phyloP scores from a whole-genome alignment of 2,329 filamentous ascomycete genomes.

The Colletotrichum sublineola region DNA sequence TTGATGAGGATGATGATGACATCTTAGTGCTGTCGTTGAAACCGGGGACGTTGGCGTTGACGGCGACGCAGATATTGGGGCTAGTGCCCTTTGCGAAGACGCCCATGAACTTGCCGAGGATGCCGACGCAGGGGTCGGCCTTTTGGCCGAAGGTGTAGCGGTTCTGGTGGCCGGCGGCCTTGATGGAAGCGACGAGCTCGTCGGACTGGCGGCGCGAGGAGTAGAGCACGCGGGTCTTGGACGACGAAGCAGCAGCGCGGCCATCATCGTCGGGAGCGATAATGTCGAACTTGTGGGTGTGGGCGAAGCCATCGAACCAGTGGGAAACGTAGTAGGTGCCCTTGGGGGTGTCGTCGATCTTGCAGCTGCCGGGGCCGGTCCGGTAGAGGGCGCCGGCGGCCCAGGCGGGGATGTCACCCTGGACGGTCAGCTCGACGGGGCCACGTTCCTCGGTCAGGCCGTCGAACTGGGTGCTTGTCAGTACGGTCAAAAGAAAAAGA shows the following conservation, averaged over 20 bases:
- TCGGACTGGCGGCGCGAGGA: conserved; percentile 79
- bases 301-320: conserved; percentile 85
- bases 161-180: conserved; percentile 68
- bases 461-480: conserved; percentile 68
- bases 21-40: conserved; percentile 22
- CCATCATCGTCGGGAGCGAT: conserved; percentile 50
- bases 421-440: conserved; percentile 73
- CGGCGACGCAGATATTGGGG: conserved; percentile 75
- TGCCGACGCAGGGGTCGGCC: conserved; percentile 78
- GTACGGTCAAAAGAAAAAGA: not conserved
- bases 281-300: conserved; percentile 81
- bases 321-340: conserved; percentile 75
- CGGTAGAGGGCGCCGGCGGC: conserved; percentile 80
- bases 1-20: not conserved
- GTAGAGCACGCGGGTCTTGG: conserved; percentile 68
- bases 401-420: conserved; percentile 78
- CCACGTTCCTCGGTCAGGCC: conserved; percentile 74
- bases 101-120: conserved; percentile 80
- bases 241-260: conserved; percentile 14
- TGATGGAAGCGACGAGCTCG: conserved; percentile 70
- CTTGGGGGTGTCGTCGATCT: conserved; percentile 68
- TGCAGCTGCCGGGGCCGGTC: conserved; percentile 78
- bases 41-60: conserved; percentile 75
- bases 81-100: conserved; percentile 60
- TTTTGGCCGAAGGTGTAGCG: conserved; percentile 77